Evolutionary conservation across 1,284 basidiomycete species (phyloP).

Genomic region (Polyporus tsugae): DNA sequence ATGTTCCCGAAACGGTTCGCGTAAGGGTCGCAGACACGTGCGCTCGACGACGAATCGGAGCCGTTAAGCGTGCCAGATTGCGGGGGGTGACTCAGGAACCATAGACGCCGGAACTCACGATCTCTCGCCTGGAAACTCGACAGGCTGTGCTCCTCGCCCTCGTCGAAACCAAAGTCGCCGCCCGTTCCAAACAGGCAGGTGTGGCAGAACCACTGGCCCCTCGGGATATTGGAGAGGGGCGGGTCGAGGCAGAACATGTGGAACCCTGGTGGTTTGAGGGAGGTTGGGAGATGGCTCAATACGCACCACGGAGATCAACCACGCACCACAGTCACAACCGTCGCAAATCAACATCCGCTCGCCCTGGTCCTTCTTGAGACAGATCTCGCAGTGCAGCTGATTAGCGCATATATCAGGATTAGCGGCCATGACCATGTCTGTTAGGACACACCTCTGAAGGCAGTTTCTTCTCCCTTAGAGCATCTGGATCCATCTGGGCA

Average conservation of each 20-base stretch:
- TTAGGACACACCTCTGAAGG: conserved; percentile 36
- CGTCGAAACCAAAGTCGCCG: conserved; percentile 99
- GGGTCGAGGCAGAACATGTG: conserved; percentile 98
- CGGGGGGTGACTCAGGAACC: conserved; percentile 87
- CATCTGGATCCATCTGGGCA: conserved; percentile 14
- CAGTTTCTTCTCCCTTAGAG: conserved; percentile 25
- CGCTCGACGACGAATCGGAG: conserved; percentile 21
- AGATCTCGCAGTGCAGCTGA: conserved; percentile 87
- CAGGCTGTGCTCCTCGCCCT: conserved; percentile 95
- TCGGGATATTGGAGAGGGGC: conserved; percentile 84
- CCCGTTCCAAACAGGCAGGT: conserved; percentile 93
- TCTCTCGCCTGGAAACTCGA: conserved; percentile 94
- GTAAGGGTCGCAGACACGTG: conserved; percentile 42
- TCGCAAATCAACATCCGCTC: conserved; percentile 96
- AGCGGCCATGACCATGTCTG: not conserved
- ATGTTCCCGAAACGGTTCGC: conserved; percentile 70
- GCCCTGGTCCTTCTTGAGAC: conserved; percentile 86
- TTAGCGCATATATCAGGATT: not conserved
- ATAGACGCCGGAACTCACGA: conserved; percentile 85
- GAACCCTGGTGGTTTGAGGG: conserved; percentile 70
- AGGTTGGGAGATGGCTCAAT: conserved; percentile 9
- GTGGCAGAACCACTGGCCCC: conserved; percentile 97
- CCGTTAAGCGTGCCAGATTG: conserved; percentile 31
- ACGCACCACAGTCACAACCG: conserved; percentile 93
- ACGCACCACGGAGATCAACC: conserved; percentile 10